Evolutionary conservation across 768 basidiomycete species (phyloP), one percentile per base, ranked within the genome.

Genomic region (Tephrocybe sp.): DNA sequence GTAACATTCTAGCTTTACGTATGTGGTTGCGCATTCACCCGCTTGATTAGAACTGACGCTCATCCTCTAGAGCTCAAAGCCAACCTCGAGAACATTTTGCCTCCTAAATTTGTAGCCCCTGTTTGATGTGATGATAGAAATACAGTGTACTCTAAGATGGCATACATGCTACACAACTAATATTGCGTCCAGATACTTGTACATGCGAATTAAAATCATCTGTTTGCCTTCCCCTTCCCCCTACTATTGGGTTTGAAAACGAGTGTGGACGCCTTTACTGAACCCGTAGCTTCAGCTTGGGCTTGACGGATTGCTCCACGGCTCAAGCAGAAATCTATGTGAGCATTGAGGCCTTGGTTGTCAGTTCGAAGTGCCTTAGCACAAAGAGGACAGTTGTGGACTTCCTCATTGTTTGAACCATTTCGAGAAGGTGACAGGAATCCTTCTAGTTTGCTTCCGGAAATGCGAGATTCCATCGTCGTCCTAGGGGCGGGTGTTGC

Each of bases 301-400:
- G 88, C 88, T 58, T 88, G 79, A 50, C 77, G 69, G 53, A 95
- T 93, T 2, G 82, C 87, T 19, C 77, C 79, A 50, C 82, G 80
- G 62, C 89, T 94, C 43, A 97, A 65, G 61, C 94, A 97, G 59
- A 84, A 88, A 65, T 97, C 93, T 37, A 97, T 76, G 59, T 97
- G 93, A n/a, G 80, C 73, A 61, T 97, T 95, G 27, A 97, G 67
- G 4, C 79, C 84, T 41, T 77, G 73, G 61, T 97, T 97, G 63
- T 91, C 83, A 1, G 77, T 81, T 52, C 76, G 69, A 46, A 92
- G 63, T 11, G 67, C 63, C 61, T 79, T 82, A 21, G 67, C 62
- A 58, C 91, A 94, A 19, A 94, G 71, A 3, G 94, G 92, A 64
- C 91, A 94, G 0, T 65, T 64, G 46, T 79, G 75, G n/a, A 59